These are phyloP conservation scores for Diversispora epigaea DNA, from an alignment of 192 early-diverging fungal species.

Conservation along the genomic window DNA sequence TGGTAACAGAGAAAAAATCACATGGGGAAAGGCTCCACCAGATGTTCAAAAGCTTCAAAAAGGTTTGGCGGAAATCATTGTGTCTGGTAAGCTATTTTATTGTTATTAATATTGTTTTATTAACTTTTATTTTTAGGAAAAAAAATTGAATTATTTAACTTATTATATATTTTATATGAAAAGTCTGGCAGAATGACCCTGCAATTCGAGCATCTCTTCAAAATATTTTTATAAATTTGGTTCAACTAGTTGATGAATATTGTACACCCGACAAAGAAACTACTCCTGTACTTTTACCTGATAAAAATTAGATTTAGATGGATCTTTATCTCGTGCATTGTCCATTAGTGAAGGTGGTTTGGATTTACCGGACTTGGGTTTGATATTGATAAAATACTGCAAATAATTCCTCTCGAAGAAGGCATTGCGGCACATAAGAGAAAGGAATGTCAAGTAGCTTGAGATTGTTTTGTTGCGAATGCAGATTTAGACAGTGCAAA, in stretches of 20 bases:
- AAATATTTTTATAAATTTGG: background rate
- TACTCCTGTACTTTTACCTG: background rate
- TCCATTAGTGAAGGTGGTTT: too few relatives aligned
- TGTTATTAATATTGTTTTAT: background rate
- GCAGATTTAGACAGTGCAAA: background rate
- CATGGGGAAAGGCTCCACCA: background rate
- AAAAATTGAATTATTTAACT: too few relatives aligned
- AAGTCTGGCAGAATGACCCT: too few relatives aligned
- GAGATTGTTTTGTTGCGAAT: background rate
- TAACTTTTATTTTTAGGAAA: too few relatives aligned
- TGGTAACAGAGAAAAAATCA: background rate
- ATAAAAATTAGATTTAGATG: background rate
- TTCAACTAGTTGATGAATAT: background rate
- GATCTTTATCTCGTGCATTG: too few relatives aligned
- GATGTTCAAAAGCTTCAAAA: background rate
- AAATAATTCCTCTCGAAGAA: too few relatives aligned
- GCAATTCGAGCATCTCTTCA: background rate
- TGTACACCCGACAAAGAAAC: too few relatives aligned
- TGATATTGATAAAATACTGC: too few relatives aligned
- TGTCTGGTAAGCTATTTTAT: background rate
- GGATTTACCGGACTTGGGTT: background rate
- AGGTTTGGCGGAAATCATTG: background rate
- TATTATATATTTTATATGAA: too few relatives aligned
- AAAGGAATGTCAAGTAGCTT: background rate
- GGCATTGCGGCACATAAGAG: too few relatives aligned